Evolutionary conservation across 2,329 filamentous ascomycete species (phyloP), one percentile per base, ranked within the genome.

Genomic region (Aspergillus transmontanensis): DNA sequence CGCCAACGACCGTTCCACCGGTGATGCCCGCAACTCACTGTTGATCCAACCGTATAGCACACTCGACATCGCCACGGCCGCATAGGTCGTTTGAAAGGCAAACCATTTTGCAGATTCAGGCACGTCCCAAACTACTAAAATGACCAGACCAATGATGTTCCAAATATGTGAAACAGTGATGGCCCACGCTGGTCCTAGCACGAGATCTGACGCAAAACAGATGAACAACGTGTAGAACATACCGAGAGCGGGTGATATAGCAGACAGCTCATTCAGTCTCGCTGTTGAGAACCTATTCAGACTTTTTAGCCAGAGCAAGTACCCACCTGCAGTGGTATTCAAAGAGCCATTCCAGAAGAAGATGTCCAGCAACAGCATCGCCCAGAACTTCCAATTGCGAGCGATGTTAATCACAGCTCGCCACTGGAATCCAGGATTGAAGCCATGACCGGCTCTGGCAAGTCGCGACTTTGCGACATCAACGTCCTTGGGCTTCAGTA

Each of bases 1-100:
- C 0, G 80, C 82, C 57, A 86, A 79, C 0, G 83, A 78, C 6
- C 85, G 73, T 62, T 86, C 80, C 0, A 79, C 80, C 0, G 70
- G 64, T 11, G 71, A 72, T 46, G 68, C 66, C 4, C 79, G 78
- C 2, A 86, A 72, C 39, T 81, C 77, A 12, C 77, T 82, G 63
- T 87, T 87, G 4, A 85, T 80, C 83, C 85, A 87, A 3, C 85
- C 84, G 59, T 86, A 83, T 7, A 87, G 73, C 4, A 86, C 82
- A 55, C 82, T 85, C 0, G 84, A 85, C 75, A 87, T 81, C 0
- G 85, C 80, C 6, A 81, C 79, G 0, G 84, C 77, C 0, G 79
- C 79, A 67, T 84, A 86, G 0, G 79, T 83, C 0, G 81, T 84
- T 58, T 78, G 74, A 65, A 85, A 86, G 0, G 83, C 83, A 58